phyloP scores from a whole-genome alignment of 164 flowering plant species.

The Buxus sempervirens region DNA sequence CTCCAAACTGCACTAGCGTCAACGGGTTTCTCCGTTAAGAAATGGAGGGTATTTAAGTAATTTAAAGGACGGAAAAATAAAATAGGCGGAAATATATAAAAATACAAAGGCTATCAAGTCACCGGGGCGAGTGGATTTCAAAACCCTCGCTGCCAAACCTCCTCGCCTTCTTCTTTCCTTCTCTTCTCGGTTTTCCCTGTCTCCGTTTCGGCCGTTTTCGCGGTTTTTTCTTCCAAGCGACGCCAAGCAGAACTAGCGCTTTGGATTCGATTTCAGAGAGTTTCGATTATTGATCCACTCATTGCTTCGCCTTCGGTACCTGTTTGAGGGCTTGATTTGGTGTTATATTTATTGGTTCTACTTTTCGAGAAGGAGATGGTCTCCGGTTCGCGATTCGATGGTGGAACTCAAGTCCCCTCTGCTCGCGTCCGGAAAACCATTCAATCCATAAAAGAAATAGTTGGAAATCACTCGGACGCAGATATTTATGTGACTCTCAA shows the following conservation, averaged over 20 bases:
- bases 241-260: slow-evolving; percentile 14
- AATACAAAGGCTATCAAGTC: background rate
- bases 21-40: background rate
- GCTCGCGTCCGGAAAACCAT: slow-evolving; percentile 54
- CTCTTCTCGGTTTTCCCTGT: slow-evolving; percentile 11
- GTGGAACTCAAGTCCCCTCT: slow-evolving; percentile 36
- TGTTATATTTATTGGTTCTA: background rate
- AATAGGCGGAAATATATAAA: background rate
- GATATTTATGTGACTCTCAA: slow-evolving; percentile 70
- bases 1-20: too few relatives aligned
- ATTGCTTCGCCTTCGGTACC: background rate
- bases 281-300: background rate
- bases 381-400: slow-evolving; percentile 37
- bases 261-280: slow-evolving; percentile 3
- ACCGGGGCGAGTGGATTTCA: slow-evolving; percentile 24
- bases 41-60: background rate
- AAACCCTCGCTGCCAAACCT: slow-evolving; percentile 31
- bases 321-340: slow-evolving; percentile 8
- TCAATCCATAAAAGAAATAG: slow-evolving; percentile 72
- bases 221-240: slow-evolving; percentile 4
- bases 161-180: slow-evolving; percentile 12
- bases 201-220: slow-evolving; percentile 10
- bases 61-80: background rate
- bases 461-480: slow-evolving; percentile 73
- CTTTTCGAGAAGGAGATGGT: slow-evolving; percentile 32